Evolutionary conservation across 495 filamentous ascomycete genomes (phyloP).

Genomic region (Tuber aestivum): DNA sequence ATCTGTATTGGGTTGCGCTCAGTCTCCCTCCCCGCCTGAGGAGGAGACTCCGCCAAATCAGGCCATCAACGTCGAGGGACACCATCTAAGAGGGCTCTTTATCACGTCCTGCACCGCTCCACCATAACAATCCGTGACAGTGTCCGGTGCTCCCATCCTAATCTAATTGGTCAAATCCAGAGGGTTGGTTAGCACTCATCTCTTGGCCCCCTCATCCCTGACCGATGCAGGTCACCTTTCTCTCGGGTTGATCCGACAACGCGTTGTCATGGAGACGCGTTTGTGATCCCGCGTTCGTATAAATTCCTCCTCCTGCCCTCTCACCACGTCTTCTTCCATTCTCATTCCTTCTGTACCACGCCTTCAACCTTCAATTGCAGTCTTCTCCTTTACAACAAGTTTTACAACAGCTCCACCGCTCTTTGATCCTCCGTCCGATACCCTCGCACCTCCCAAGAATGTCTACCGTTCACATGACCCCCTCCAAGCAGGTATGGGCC

Average conservation of each 20-base stretch:
- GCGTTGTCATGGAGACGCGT: slow-evolving; percentile 4
- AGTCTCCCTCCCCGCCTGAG: no score
- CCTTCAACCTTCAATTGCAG: background rate
- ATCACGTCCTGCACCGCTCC: background rate
- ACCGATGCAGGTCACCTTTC: background rate
- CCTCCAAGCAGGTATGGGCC: slow-evolving; percentile 73
- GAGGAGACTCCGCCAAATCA: no score
- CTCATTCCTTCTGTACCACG: background rate
- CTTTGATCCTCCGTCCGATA: background rate
- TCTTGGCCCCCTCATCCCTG: background rate
- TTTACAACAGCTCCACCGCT: background rate
- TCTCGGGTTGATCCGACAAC: background rate
- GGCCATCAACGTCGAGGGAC: background rate
- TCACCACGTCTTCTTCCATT: background rate
- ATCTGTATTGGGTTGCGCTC: no score
- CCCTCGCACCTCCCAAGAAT: background rate
- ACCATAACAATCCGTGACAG: background rate
- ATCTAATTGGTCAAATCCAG: background rate
- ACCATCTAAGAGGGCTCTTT: background rate
- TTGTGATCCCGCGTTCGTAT: background rate
- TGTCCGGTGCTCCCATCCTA: background rate
- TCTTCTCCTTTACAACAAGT: background rate
- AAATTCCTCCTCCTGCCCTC: background rate
- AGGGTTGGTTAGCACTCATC: background rate
- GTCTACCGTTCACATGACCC: slow-evolving; percentile 51